Evolutionary conservation across 73 alveolate genomes (phyloP).

Genomic region (Diophrys sp.): DNA sequence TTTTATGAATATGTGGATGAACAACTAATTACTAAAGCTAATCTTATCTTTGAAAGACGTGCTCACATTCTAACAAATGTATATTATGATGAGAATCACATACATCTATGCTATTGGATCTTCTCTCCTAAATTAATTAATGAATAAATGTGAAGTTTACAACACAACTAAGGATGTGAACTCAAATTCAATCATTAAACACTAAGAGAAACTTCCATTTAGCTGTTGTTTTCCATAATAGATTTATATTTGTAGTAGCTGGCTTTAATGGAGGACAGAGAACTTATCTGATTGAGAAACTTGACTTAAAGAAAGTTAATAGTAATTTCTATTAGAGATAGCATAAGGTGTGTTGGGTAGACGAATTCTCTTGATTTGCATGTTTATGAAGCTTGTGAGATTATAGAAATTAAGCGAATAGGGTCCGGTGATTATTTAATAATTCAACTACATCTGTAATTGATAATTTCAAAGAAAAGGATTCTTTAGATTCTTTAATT

Average conservation of each 20-base stretch:
- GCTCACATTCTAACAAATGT: conserved; percentile 62
- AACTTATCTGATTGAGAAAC: conserved; percentile 55
- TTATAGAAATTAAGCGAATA: no score
- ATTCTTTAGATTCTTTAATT: no score
- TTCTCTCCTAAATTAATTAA: conserved; percentile 44
- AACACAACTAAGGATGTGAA: no score
- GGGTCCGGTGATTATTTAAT: no score
- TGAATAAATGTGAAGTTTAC: conserved; percentile 61
- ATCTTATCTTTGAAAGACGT: conserved; percentile 60
- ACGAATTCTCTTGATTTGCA: conserved; percentile 60
- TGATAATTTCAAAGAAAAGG: no score
- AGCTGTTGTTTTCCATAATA: conserved; percentile 44
- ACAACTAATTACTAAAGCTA: conserved; percentile 27
- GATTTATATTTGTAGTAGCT: conserved; percentile 54
- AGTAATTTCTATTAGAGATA: conserved; percentile 59
- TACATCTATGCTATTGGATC: conserved; percentile 60
- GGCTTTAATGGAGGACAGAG: conserved; percentile 72
- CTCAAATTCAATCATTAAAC: conserved; percentile 34
- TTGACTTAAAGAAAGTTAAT: conserved; percentile 37
- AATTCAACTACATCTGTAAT: no score
- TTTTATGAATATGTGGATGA: conserved; percentile 57
- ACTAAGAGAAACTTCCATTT: conserved; percentile 63
- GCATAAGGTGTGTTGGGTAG: conserved; percentile 56
- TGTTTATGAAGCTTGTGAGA: no score
- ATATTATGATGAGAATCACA: conserved; percentile 18